Evolutionary conservation across 345 rosid genomes (phyloP).

Genomic region (Eutrema yunnanense): DNA sequence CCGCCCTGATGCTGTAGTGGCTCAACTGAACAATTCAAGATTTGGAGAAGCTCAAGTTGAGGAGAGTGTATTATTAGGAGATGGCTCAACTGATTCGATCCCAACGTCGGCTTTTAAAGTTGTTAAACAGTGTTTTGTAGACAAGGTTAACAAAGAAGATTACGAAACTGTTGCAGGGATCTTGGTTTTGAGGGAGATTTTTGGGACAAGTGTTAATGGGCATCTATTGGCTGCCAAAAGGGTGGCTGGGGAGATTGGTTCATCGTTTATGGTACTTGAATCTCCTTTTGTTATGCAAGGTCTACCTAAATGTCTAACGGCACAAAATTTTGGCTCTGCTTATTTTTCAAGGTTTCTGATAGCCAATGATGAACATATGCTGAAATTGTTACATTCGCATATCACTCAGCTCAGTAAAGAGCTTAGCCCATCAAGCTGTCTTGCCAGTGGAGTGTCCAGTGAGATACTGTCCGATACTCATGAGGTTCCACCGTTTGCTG

Average conservation of each 20-base stretch:
- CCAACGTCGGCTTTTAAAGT: constrained; percentile 71
- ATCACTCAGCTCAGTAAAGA: constrained; percentile 32
- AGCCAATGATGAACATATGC: constrained; percentile 51
- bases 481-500: constrained; percentile 75
- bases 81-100: constrained; percentile 23
- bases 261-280: constrained; percentile 54
- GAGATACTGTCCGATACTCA: constrained; percentile 33
- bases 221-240: constrained; percentile 58
- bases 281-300: constrained; percentile 44
- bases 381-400: constrained; percentile 48
- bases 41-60: constrained; percentile 21
- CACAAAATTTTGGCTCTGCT: constrained; percentile 35
- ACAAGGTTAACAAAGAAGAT: constrained; percentile 48
- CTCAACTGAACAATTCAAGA: constrained; percentile 31
- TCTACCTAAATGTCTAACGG: constrained; percentile 36
- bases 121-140: constrained; percentile 54
- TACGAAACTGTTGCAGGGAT: constrained; percentile 60
- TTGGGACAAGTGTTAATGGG: constrained; percentile 63
- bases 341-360: constrained; percentile 37
- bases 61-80: constrained; percentile 16
- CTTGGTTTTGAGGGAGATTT: constrained; percentile 62
- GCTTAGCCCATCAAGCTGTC: constrained; percentile 21
- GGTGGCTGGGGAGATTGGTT: constrained; percentile 66
- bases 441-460: constrained; percentile 26
- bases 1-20: constrained; percentile 65